Percentiles rank a stretch among this genome's conserved stretches.
Evolutionary conservation across 176 grass and related monocot genomes (phyloP).

Genomic region (Thalia dealbata): DNA sequence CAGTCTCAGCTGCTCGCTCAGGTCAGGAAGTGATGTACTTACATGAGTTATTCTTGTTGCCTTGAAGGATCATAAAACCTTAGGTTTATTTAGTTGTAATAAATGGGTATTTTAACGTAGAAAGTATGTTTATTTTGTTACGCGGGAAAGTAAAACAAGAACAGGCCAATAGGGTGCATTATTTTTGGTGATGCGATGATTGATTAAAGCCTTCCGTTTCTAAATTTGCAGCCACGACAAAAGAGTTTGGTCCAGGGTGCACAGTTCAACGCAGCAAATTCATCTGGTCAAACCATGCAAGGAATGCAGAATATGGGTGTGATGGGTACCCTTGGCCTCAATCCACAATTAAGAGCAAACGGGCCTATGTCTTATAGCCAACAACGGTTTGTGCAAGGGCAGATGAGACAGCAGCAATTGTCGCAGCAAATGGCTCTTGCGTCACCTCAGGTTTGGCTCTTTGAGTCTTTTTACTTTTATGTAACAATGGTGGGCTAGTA

Average conservation of each 20-base stretch:
- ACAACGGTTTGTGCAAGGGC: slow-evolving; percentile 62
- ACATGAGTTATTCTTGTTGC: background rate
- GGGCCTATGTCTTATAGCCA: slow-evolving; percentile 60
- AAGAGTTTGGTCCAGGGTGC: slow-evolving; percentile 72
- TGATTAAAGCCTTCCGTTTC: slow-evolving; percentile 5
- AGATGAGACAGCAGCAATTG: slow-evolving; percentile 66
- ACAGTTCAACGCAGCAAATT: slow-evolving; percentile 47
- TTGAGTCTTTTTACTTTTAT: background rate
- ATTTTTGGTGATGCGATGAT: slow-evolving; percentile 9
- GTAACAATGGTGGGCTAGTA: background rate
- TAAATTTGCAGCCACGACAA: slow-evolving; percentile 58
- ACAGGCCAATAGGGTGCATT: background rate
- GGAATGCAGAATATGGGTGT: slow-evolving; percentile 93
- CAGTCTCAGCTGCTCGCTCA: slow-evolving; percentile 75
- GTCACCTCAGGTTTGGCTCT: slow-evolving; percentile 67
- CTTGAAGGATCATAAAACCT: background rate
- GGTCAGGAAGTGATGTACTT: slow-evolving; percentile 26
- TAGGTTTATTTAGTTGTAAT: background rate
- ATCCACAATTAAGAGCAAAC: slow-evolving; percentile 67
- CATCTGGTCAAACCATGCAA: slow-evolving; percentile 58
- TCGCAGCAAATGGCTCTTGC: slow-evolving; percentile 45
- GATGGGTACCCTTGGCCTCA: slow-evolving; percentile 60
- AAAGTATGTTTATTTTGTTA: background rate
- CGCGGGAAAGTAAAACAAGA: background rate
- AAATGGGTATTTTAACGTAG: background rate